Percentiles rank a stretch among this genome's conserved stretches.
These are phyloP conservation scores for Solanum paucissectum DNA, from an alignment of 257 asterid species.

Conservation along the genomic window DNA sequence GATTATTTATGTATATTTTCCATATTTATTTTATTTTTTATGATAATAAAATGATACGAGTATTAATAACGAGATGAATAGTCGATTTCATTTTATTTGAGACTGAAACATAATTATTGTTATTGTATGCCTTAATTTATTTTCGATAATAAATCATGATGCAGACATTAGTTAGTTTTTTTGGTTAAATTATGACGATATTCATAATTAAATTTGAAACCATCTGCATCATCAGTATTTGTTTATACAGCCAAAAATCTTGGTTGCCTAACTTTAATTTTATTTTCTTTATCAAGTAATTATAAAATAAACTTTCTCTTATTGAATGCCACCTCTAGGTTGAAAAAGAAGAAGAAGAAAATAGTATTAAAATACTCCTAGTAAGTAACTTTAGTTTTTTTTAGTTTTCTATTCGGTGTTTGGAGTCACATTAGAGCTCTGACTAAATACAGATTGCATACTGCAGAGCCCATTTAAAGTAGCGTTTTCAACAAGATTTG, in stretches of 20 bases:
- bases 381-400: neutral
- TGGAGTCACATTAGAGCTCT: accelerated
- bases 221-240: neutral
- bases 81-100: no score
- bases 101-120: neutral
- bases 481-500: no score
- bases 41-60: neutral
- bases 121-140: neutral
- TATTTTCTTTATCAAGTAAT: no score
- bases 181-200: neutral
- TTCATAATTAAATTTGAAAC: neutral
- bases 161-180: no score
- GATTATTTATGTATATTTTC: no score
- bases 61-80: no score
- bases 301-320: neutral
- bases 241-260: neutral
- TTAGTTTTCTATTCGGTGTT: neutral
- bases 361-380: neutral
- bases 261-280: neutral
- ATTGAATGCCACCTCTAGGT: neutral
- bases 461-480: accelerated
- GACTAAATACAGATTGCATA: accelerated
- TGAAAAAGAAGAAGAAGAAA: neutral
- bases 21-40: neutral
- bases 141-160: neutral